phyloP scores from a whole-genome alignment of 176 grass and related monocot genomes.

The Ananas comosus region DNA sequence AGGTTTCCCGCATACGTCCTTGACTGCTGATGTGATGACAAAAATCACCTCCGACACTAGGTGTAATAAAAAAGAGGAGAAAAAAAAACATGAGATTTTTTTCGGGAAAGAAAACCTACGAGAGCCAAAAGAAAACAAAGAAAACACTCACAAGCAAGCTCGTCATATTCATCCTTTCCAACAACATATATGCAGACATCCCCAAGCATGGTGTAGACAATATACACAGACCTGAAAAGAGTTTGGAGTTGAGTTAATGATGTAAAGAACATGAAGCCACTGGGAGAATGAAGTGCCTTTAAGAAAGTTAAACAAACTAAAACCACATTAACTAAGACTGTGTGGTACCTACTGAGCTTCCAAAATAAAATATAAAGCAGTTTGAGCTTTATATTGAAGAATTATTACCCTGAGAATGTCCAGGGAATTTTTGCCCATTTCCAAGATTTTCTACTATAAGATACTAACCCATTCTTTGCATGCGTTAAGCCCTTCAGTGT shows the following conservation, averaged over 20 bases:
- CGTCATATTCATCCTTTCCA: slow-evolving; percentile 98
- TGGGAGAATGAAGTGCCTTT: neutral
- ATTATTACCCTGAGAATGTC: neutral
- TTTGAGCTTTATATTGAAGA: neutral
- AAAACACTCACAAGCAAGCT: slow-evolving; percentile 74
- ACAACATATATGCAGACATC: slow-evolving; percentile 88
- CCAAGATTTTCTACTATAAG: neutral
- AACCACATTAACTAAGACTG: neutral
- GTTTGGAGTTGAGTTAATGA: neutral
- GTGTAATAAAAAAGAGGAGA: slow-evolving; percentile 5
- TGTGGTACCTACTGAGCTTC: neutral
- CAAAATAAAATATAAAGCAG: neutral
- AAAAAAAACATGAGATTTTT: neutral
- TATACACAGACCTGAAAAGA: slow-evolving; percentile 64
- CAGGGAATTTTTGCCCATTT: neutral
- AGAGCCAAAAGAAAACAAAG: neutral
- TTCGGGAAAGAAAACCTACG: neutral
- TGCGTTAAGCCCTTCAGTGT: neutral
- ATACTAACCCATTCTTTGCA: neutral
- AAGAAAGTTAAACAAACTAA: neutral
- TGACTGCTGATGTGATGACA: slow-evolving; percentile 81
- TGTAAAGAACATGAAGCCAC: neutral
- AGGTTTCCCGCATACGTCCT: slow-evolving; percentile 82
- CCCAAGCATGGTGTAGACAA: slow-evolving; percentile 84
- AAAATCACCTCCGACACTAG: slow-evolving; percentile 84